These are phyloP conservation scores for Hibiscus tridactylites DNA, from an alignment of 345 rosid species.

Conservation along the genomic window DNA sequence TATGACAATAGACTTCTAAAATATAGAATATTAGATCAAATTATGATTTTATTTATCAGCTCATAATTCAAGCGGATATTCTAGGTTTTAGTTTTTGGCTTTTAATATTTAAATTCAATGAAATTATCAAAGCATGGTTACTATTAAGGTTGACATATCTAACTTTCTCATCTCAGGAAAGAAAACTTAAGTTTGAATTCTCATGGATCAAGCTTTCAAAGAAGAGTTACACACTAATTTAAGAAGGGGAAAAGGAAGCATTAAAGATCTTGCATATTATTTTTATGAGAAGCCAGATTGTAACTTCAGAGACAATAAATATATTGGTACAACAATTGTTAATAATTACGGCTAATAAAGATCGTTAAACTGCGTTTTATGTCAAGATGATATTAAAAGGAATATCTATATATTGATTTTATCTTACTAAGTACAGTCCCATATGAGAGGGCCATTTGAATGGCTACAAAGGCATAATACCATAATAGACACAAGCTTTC, in stretches of 20 bases:
- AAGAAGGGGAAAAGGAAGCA: neutral
- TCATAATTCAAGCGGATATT: slow-evolving; percentile 2
- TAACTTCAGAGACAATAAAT: neutral
- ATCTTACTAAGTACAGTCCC: neutral
- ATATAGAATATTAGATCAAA: neutral
- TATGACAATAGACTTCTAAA: neutral
- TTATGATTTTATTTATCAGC: neutral
- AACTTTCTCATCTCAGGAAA: neutral
- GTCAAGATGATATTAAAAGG: neutral
- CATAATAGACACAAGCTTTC: neutral
- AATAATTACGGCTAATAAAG: neutral
- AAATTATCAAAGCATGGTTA: neutral
- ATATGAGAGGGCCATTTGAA: neutral
- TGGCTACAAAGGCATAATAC: neutral
- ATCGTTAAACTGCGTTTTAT: neutral
- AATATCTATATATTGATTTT: slow-evolving; percentile 5
- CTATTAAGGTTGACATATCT: slow-evolving; percentile 4
- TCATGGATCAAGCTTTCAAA: neutral
- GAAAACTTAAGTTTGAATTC: neutral
- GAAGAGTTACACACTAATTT: neutral
- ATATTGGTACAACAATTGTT: neutral
- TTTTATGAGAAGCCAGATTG: neutral
- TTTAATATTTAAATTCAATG: neutral
- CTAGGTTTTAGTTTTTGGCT: neutral
- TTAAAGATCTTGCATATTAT: neutral